Conservation (phyloP, 2,329 filamentous ascomycete genomes). For the Graphilbum sp. region DNA sequence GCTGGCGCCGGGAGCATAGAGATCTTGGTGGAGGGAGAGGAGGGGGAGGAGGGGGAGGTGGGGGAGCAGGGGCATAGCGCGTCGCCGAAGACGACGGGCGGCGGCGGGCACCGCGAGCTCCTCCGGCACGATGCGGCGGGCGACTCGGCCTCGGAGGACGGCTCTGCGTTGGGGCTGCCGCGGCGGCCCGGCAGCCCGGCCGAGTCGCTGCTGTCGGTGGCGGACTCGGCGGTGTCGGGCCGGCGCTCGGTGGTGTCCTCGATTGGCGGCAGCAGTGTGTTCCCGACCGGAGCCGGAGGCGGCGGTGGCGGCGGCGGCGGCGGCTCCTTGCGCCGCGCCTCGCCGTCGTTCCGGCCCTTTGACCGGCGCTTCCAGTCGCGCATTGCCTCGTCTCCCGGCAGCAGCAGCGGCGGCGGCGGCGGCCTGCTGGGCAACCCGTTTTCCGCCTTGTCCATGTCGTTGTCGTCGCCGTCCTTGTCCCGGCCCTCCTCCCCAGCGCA, state of each 20-base stretch:
- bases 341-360: constrained; percentile 79
- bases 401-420: too few species aligned
- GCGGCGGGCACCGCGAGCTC: constrained; percentile 28
- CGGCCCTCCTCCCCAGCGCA: constrained; percentile 25
- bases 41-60: not conserved
- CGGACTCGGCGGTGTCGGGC: constrained; percentile 57
- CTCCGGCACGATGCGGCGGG: constrained; percentile 23
- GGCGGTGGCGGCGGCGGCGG: too few species aligned
- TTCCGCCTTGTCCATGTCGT: too few species aligned
- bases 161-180: constrained; percentile 31
- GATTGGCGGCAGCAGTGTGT: constrained; percentile 43
- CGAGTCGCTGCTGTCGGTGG: constrained; percentile 55
- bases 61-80: constrained; percentile 14
- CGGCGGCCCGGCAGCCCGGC: constrained; percentile 48
- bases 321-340: constrained; percentile 47
- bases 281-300: too few species aligned
- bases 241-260: constrained; percentile 50
- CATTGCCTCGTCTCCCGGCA: constrained; percentile 42
- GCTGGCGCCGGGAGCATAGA: too few species aligned
- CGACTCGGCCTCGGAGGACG: constrained; percentile 33
- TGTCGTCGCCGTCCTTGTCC: constrained; percentile 57
- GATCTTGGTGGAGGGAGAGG: too few species aligned
- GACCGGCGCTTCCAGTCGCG: constrained; percentile 88
- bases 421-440: too few species aligned
- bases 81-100: too few species aligned